These are phyloP conservation scores for Pleurostoma richardsiae DNA, from an alignment of 2,329 filamentous ascomycete species.

Conservation along the genomic window DNA sequence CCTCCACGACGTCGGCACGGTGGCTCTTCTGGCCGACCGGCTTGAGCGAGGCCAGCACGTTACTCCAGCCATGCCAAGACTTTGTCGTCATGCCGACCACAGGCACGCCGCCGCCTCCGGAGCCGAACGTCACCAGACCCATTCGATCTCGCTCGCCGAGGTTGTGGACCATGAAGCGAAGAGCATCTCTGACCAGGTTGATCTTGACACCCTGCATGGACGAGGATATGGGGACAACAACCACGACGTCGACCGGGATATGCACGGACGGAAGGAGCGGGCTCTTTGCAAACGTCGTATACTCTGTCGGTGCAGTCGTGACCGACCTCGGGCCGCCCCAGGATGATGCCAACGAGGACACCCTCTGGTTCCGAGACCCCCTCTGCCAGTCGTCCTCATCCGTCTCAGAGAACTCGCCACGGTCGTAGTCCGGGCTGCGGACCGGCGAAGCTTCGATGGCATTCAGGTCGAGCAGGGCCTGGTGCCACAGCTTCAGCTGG, in stretches of 20 bases:
- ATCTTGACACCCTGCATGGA: constrained; percentile 99
- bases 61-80: constrained; percentile 86
- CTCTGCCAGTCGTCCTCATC: constrained; percentile 88
- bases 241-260: constrained; percentile 90
- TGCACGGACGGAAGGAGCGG: constrained; percentile 57
- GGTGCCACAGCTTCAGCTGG: constrained; percentile 86
- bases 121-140: constrained; percentile 96
- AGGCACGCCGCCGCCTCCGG: constrained; percentile 85
- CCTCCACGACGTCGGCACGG: constrained; percentile 93
- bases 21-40: constrained; percentile 96
- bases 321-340: constrained; percentile 79
- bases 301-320: constrained; percentile 87
- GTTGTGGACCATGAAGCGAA: constrained; percentile 86
- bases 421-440: constrained; percentile 73
- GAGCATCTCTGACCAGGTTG: constrained; percentile 82
- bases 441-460: constrained; percentile 58
- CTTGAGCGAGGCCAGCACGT: constrained; percentile 79
- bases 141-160: constrained; percentile 92
- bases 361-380: constrained; percentile 54
- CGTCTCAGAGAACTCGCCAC: constrained; percentile 69
- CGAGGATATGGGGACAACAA: constrained; percentile 93
- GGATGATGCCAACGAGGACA: constrained; percentile 76
- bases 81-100: constrained; percentile 98
- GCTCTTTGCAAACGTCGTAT: constrained; percentile 65
- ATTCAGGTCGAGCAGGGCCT: constrained; percentile 80